Conservation (phyloP, 257 asterid genomes). For the Solanum bukasovii region DNA sequence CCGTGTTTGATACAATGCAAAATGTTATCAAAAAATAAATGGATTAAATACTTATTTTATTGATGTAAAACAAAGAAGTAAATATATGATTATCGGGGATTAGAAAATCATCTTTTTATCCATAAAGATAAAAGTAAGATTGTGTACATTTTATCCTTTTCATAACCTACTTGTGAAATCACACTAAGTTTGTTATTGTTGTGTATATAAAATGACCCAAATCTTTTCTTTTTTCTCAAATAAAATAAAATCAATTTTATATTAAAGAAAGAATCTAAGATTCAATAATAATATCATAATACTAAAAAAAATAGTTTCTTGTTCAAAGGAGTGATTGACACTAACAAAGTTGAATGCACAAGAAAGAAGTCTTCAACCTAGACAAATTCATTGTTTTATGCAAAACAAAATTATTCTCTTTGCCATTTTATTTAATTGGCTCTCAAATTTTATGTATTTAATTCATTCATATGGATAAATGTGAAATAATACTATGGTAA, state of each 20-base stretch:
- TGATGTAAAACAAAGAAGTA: background rate
- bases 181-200: too few relatives aligned
- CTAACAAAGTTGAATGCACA: background rate
- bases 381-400: background rate
- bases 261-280: background rate
- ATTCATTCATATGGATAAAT: background rate
- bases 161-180: too few relatives aligned
- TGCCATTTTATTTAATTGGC: background rate
- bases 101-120: too few relatives aligned
- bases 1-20: background rate
- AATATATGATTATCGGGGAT: too few relatives aligned
- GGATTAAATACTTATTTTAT: background rate
- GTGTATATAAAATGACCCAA: background rate
- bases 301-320: background rate
- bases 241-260: background rate
- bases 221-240: background rate
- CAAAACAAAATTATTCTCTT: background rate
- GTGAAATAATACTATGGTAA: background rate
- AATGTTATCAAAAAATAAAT: background rate
- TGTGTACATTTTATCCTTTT: too few relatives aligned
- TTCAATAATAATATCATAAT: background rate
- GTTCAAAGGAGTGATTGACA: background rate
- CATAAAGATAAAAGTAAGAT: too few relatives aligned
- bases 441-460: background rate
- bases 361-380: background rate